These are phyloP conservation scores for Moricandia arvensis DNA, from an alignment of 345 rosid species.

Conservation along the genomic window DNA sequence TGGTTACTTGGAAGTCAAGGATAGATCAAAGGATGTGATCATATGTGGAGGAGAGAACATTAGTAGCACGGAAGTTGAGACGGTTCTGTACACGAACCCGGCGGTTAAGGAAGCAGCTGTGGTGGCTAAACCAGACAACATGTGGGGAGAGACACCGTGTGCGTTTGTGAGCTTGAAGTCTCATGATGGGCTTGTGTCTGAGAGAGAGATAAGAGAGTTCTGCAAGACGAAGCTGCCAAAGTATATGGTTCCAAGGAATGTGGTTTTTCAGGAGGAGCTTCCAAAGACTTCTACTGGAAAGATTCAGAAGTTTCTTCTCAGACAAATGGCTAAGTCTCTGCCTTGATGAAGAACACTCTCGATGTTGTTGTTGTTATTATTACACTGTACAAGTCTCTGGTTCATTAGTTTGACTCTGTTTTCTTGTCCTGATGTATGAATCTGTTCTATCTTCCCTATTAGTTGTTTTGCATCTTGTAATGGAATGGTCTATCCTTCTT, in stretches of 20 bases:
- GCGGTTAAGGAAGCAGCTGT: conserved; percentile 62
- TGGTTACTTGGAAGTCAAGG: conserved; percentile 62
- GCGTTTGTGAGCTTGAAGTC: conserved; percentile 62
- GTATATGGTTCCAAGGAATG: conserved; percentile 62
- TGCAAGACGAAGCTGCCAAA: conserved; percentile 51
- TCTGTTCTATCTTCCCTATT: conserved; percentile 61
- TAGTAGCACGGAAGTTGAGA: conserved; percentile 52
- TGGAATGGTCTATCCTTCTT: not conserved
- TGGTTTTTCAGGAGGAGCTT: conserved; percentile 51
- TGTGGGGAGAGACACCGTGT: conserved; percentile 74
- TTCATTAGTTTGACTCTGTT: not conserved
- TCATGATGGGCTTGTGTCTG: conserved; percentile 3
- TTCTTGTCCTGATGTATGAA: conserved; percentile 50
- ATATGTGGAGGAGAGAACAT: conserved; percentile 70
- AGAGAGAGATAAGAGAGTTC: conserved; percentile 51
- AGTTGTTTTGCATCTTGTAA: too few species aligned
- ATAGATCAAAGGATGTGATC: conserved; percentile 61
- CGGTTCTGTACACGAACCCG: conserved; percentile 59
- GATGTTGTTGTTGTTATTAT: not conserved
- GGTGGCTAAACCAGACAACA: conserved; percentile 55
- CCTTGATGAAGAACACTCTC: conserved; percentile 5
- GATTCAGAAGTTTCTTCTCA: conserved; percentile 51
- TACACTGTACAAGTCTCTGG: conserved; percentile 18
- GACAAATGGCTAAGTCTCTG: conserved; percentile 45
- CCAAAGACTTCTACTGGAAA: conserved; percentile 73